Conservation (phyloP, 2,329 filamentous ascomycete species). For the Metarhizium anisopliae region DNA sequence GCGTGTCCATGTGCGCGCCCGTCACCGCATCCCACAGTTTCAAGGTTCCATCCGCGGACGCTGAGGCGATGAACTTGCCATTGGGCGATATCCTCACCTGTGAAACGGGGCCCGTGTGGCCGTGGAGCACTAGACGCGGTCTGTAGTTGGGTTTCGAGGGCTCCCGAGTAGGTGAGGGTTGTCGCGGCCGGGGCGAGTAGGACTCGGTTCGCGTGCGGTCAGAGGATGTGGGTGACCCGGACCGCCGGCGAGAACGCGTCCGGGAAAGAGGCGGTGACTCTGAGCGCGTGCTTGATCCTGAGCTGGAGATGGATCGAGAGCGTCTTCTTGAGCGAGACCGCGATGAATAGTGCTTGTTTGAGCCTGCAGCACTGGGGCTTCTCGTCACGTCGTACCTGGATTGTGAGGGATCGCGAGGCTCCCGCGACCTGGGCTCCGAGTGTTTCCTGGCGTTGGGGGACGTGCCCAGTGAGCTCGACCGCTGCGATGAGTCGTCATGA, state of each 20-base stretch:
- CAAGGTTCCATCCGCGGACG: conserved; percentile 80
- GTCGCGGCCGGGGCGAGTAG: conserved; percentile 9
- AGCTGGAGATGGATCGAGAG: conserved; percentile 24
- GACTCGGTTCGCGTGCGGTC: conserved; percentile 17
- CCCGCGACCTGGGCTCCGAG: not conserved
- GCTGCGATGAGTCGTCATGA: conserved; percentile 17
- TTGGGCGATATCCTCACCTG: conserved; percentile 88
- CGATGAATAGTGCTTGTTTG: conserved; percentile 17
- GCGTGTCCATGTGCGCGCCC: conserved; percentile 73
- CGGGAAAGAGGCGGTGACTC: conserved; percentile 24
- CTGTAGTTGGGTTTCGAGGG: conserved; percentile 57
- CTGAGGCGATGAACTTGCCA: conserved; percentile 80
- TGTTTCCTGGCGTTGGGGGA: not conserved
- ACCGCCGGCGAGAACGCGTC: conserved; percentile 22
- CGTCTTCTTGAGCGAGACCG: conserved; percentile 20
- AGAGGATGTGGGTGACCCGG: conserved; percentile 19
- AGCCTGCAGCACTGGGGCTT: conserved; percentile 13
- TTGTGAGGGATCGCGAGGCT: conserved; percentile 1
- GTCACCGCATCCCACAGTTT: conserved; percentile 82
- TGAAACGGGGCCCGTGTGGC: conserved; percentile 71
- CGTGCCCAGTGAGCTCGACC: conserved; percentile 16
- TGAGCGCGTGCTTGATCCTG: conserved; percentile 28
- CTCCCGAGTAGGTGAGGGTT: conserved; percentile 33
- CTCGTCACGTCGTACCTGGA: conserved; percentile 1
- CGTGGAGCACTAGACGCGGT: conserved; percentile 61